Conservation (phyloP, 2,329 filamentous ascomycete genomes). For the Thermomyces lanuginosus region DNA sequence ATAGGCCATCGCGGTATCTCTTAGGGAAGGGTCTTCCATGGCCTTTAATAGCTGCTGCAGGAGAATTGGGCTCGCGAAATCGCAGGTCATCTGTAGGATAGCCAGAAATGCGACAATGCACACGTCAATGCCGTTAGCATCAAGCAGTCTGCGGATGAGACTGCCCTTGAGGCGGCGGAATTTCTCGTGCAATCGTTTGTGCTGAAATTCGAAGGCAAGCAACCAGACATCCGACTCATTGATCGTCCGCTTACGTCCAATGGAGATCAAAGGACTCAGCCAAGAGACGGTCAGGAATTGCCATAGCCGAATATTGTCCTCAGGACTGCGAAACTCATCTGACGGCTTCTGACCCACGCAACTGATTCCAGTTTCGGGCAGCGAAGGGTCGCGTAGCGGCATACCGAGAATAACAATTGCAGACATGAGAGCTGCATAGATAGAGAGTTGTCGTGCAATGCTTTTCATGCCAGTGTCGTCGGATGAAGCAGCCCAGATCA, state of each 20-base stretch:
- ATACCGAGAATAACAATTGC: conserved; percentile 45
- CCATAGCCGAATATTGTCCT: conserved; percentile 64
- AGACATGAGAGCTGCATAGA: conserved; percentile 30
- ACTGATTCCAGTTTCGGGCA: conserved; percentile 43
- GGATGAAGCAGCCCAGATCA: conserved; percentile 15
- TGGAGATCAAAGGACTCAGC: conserved; percentile 56
- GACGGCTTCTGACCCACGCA: conserved; percentile 40
- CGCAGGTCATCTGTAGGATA: conserved; percentile 44
- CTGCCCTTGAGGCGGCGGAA: conserved; percentile 60
- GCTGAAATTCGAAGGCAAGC: conserved; percentile 66
- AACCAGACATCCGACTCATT: conserved; percentile 69
- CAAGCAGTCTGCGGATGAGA: conserved; percentile 51
- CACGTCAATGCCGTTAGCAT: conserved; percentile 66
- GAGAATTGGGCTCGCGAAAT: conserved; percentile 48
- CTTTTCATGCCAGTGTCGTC: conserved; percentile 5
- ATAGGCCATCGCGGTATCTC: conserved; percentile 46
- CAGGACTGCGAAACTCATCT: conserved; percentile 49
- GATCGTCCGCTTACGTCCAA: conserved; percentile 49
- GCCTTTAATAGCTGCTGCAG: conserved; percentile 55
- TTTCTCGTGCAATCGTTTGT: conserved; percentile 53
- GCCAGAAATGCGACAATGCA: conserved; percentile 49
- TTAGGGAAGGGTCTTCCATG: conserved; percentile 39
- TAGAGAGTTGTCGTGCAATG: conserved; percentile 13
- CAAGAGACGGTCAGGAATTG: conserved; percentile 75
- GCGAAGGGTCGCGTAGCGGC: conserved; percentile 48